Evolutionary conservation across 495 filamentous ascomycete genomes (phyloP), one percentile per base, ranked within the genome.

Genomic region (Penicillium parvum): DNA sequence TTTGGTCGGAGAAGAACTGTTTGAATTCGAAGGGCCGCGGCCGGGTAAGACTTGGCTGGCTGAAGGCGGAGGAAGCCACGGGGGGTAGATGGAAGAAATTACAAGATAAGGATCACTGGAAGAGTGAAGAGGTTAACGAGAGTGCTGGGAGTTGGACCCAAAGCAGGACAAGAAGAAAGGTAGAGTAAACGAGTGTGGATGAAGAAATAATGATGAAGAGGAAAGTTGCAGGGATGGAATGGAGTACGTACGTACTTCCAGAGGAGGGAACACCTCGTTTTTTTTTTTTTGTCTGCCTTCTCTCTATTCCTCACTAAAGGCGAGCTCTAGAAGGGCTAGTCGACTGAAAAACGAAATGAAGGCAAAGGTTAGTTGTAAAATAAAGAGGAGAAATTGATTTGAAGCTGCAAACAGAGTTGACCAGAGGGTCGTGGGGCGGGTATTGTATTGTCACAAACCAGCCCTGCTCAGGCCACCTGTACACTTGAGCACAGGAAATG

Each of bases 1-100:
- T 58, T 55, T 77, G 68, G 34, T 73, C 66, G 42, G 65, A 65
- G 43, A 74, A 60, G 51, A 79, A 74, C 37, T 62, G 66, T 52
- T 69, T 63, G 28, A 76, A 65, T 45, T 76, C 66, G 50, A 77
- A 78, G 15, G 74, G 72, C 53, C 65, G 68, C 56, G 70, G 67
- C 64, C 68, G 64, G 39, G 65, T 60, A 44, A 71, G 61, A 67
- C 70, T 68, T 65, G 64, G 63, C 61, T 61, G 64, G 49, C 60
- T 60, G 48, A 72, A 74, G 25, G 63, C 60, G 49, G 67, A 59
- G 58, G 71, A 72, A 58, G 71, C 69, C 67, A 74, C 58, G 71
- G 52, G 60, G 61, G 53, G 57, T 37, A 32, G 50, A 49, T 50
- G 28, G 40, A 43, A 23, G 32, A 32, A 35, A 60, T 55, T 45